Conservation (phyloP, 2,329 filamentous ascomycete species). For the Diaporthe caulivora region DNA sequence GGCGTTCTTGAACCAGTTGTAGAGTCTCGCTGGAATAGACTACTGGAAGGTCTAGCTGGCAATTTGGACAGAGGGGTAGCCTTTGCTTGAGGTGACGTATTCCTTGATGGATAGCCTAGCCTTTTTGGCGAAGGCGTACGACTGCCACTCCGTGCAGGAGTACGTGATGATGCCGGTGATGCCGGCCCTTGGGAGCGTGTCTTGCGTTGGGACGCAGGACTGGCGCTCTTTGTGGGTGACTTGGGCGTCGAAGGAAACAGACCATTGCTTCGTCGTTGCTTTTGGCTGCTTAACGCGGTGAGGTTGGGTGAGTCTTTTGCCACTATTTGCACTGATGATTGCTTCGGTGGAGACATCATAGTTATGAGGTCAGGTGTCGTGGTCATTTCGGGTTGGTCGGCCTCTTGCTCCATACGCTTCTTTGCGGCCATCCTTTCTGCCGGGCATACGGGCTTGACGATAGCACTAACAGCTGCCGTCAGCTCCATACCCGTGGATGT, state of each 20-base stretch:
- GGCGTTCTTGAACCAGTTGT: conserved; percentile 71
- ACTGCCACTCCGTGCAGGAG: conserved; percentile 28
- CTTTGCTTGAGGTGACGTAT: conserved; percentile 30
- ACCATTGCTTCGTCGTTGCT: conserved; percentile 62
- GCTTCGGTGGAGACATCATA: conserved; percentile 52
- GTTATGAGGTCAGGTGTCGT: conserved; percentile 55
- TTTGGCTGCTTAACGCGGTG: conserved; percentile 64
- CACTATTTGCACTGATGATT: conserved; percentile 43
- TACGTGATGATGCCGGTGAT: conserved; percentile 38
- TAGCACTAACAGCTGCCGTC: conserved; percentile 73
- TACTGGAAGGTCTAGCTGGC: conserved; percentile 50
- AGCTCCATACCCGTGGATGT: conserved; percentile 76
- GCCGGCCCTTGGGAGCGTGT: conserved; percentile 37
- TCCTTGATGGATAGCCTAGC: conserved; percentile 1
- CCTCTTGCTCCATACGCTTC: conserved; percentile 70
- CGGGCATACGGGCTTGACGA: conserved; percentile 60
- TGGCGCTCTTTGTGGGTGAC: conserved; percentile 40
- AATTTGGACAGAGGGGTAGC: conserved; percentile 43
- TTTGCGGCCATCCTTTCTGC: conserved; percentile 62
- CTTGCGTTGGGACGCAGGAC: conserved; percentile 29
- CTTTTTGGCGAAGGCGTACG: conserved; percentile 47
- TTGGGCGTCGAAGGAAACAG: conserved; percentile 57
- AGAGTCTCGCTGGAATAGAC: conserved; percentile 67
- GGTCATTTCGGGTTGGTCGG: conserved; percentile 61
- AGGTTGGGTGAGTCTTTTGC: conserved; percentile 67